Percentiles rank a stretch among this genome's conserved stretches.
phyloP scores from a whole-genome alignment of 345 rosid genomes.

The Pseudoturritis turrita region DNA sequence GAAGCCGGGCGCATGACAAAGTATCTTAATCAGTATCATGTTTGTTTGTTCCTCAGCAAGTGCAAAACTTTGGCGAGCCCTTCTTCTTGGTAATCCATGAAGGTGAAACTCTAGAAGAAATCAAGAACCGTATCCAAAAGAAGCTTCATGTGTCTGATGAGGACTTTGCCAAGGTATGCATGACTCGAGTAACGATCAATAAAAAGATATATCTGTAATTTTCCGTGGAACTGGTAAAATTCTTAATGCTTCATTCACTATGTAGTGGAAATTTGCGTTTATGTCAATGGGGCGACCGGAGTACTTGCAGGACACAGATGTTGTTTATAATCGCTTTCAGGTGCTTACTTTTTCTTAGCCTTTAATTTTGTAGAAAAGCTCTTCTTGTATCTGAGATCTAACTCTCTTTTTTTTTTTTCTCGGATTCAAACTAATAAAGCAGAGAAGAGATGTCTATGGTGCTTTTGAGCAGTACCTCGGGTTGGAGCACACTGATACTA shows the following conservation, averaged over 20 bases:
- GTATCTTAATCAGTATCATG: neutral
- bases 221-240: neutral
- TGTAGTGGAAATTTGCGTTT: constrained; percentile 95
- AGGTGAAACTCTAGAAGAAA: constrained; percentile 80
- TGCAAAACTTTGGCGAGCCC: constrained; percentile 95
- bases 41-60: constrained; percentile 51
- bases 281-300: constrained; percentile 88
- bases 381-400: neutral
- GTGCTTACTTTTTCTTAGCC: constrained; percentile 23
- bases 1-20: neutral
- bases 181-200: neutral
- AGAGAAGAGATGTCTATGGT: constrained; percentile 91
- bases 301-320: constrained; percentile 79
- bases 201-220: neutral
- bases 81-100: constrained; percentile 92
- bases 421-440: constrained; percentile 13
- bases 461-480: constrained; percentile 99
- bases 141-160: constrained; percentile 91
- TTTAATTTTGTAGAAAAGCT: neutral
- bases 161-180: constrained; percentile 85
- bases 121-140: constrained; percentile 81
- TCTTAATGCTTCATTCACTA: neutral
- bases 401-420: neutral
- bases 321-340: constrained; percentile 82
- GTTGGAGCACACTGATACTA: constrained; percentile 80